Percentiles rank a stretch among this genome's conserved stretches.
Evolutionary conservation across 2,329 filamentous ascomycete species (phyloP).

Genomic region (Aphanocladium album): DNA sequence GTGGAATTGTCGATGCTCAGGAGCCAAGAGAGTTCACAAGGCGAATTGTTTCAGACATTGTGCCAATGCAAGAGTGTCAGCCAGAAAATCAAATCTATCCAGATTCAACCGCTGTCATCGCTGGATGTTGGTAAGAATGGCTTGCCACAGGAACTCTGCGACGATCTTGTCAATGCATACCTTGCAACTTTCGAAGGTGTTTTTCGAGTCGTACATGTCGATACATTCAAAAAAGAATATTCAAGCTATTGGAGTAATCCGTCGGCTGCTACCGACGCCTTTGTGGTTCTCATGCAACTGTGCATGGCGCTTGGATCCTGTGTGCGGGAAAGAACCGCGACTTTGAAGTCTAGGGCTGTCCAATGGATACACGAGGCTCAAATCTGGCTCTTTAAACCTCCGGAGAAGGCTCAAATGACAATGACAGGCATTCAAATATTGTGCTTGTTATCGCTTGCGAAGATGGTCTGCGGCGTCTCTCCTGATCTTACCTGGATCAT

Average conservation of each 20-base stretch:
- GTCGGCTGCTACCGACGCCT: slow-evolving; percentile 33
- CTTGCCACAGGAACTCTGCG: slow-evolving; percentile 36
- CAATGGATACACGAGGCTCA: slow-evolving; percentile 51
- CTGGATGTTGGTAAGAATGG: slow-evolving; percentile 35
- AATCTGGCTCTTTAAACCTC: slow-evolving; percentile 42
- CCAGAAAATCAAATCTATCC: slow-evolving; percentile 37
- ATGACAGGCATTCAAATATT: slow-evolving; percentile 46
- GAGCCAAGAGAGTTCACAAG: slow-evolving; percentile 22
- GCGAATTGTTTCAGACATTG: slow-evolving; percentile 29
- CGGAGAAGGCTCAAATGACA: slow-evolving; percentile 45
- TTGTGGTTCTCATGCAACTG: slow-evolving; percentile 49
- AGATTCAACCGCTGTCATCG: slow-evolving; percentile 30
- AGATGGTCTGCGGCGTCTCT: slow-evolving; percentile 41
- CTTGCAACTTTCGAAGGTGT: slow-evolving; percentile 52
- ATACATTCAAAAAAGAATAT: slow-evolving; percentile 52
- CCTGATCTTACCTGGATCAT: slow-evolving; percentile 50
- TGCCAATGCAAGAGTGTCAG: slow-evolving; percentile 37
- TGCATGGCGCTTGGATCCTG: slow-evolving; percentile 47
- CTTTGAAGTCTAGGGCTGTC: slow-evolving; percentile 37
- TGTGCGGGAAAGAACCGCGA: slow-evolving; percentile 41
- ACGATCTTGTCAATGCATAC: slow-evolving; percentile 48
- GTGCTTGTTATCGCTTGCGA: slow-evolving; percentile 46
- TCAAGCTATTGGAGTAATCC: slow-evolving; percentile 43
- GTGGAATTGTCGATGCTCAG: slow-evolving; percentile 23
- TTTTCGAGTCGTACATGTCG: slow-evolving; percentile 53